phyloP scores from a whole-genome alignment of 2,329 filamentous ascomycete species.

The Thermochaetoides dissita region DNA sequence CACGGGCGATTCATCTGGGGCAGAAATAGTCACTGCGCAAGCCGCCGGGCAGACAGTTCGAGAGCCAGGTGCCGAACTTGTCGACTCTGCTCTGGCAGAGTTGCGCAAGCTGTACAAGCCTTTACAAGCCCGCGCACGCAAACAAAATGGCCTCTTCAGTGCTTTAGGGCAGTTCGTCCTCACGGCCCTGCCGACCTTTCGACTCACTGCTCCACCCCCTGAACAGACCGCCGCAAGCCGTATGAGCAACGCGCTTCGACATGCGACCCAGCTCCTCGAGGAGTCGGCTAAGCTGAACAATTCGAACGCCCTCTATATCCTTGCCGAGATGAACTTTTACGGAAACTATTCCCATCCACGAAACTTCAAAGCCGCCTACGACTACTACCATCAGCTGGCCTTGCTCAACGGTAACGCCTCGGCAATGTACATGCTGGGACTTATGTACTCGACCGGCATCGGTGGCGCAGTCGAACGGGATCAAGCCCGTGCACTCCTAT shows the following conservation, averaged over 20 bases:
- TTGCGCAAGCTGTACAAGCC: constrained; percentile 36
- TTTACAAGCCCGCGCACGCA: constrained; percentile 29
- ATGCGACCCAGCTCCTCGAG: constrained; percentile 39
- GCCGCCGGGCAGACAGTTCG: constrained; percentile 16
- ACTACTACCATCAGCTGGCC: constrained; percentile 67
- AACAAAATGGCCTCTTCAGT: constrained; percentile 30
- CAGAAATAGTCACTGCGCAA: constrained; percentile 19
- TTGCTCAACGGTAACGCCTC: constrained; percentile 70
- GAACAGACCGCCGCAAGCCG: constrained; percentile 22
- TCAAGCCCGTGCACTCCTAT: constrained; percentile 81
- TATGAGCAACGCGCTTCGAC: constrained; percentile 30
- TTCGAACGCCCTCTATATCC: constrained; percentile 73
- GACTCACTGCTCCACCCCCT: constrained; percentile 31
- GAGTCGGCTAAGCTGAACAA: constrained; percentile 42
- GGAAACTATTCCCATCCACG: constrained; percentile 83
- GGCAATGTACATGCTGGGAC: constrained; percentile 86
- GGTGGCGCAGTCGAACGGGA: constrained; percentile 68
- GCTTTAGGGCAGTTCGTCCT: constrained; percentile 30
- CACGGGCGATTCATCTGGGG: constrained; percentile 13
- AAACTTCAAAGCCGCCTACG: constrained; percentile 66
- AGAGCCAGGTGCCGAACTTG: constrained; percentile 36
- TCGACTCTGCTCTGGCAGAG: constrained; percentile 36
- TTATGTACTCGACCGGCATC: constrained; percentile 91
- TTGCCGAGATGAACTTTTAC: constrained; percentile 93
- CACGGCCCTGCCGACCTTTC: constrained; percentile 36